A percentile compares a stretch with the other conserved stretches of the same genome.
Evolutionary conservation across 2,329 filamentous ascomycete species (phyloP).

Genomic region (Bipolaris sorokiniana): DNA sequence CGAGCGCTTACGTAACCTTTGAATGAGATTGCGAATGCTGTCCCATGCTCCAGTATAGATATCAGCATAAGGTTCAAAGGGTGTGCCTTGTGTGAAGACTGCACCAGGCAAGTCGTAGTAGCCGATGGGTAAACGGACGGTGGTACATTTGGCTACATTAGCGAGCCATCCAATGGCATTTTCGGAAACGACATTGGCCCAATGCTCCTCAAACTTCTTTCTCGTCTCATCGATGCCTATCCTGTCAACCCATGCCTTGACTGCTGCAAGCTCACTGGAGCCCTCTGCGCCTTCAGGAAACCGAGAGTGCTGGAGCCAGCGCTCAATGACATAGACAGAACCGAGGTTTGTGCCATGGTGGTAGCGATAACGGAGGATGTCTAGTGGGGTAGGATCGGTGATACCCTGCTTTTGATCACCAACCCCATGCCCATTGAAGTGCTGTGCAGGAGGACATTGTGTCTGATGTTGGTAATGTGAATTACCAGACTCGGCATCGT

Average conservation of each 20-base stretch:
- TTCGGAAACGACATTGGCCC: conserved; percentile 58
- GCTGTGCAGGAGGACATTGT: conserved; percentile 1
- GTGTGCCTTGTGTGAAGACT: conserved; percentile 57
- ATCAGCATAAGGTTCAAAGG: conserved; percentile 56
- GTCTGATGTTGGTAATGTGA: conserved; percentile 10
- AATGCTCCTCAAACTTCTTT: conserved; percentile 61
- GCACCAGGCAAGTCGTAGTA: conserved; percentile 62
- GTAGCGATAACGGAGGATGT: conserved; percentile 62
- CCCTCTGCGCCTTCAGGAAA: conserved; percentile 53
- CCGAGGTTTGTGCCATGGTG: conserved; percentile 67
- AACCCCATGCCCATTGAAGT: not conserved
- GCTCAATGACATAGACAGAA: conserved; percentile 65
- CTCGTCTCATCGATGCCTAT: conserved; percentile 58
- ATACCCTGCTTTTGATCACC: conserved; percentile 40
- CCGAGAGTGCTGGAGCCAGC: conserved; percentile 61
- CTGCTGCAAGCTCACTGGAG: conserved; percentile 60
- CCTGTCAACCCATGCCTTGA: conserved; percentile 55
- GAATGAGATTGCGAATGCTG: conserved; percentile 56
- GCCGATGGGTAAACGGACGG: conserved; percentile 65
- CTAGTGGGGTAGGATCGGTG: conserved; percentile 47
- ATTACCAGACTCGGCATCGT: not conserved
- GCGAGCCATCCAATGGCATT: conserved; percentile 61
- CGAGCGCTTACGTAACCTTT: conserved; percentile 54
- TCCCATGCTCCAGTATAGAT: conserved; percentile 63
- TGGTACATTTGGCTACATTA: conserved; percentile 60